Percentiles rank a stretch among this genome's conserved stretches.
These are phyloP conservation scores for Penicillium egyptiacum DNA, from an alignment of 495 filamentous ascomycete species.

Conservation along the genomic window DNA sequence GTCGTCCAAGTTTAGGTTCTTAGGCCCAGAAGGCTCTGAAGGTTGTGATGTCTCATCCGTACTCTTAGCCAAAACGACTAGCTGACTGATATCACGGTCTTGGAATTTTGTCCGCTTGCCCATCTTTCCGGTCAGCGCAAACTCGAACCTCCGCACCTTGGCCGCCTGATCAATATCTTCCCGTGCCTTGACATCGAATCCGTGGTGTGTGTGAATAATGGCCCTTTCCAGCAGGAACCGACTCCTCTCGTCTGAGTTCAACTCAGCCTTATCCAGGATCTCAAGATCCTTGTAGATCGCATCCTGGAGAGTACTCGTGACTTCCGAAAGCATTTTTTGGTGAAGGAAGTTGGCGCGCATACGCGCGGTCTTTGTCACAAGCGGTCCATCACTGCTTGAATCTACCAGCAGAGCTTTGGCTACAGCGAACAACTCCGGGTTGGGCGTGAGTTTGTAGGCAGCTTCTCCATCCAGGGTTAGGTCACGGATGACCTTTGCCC, in stretches of 20 bases:
- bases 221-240: slow-evolving; percentile 78
- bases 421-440: slow-evolving; percentile 77
- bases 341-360: slow-evolving; percentile 80
- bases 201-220: slow-evolving; percentile 80
- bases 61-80: slow-evolving; percentile 89
- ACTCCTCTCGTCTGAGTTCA: slow-evolving; percentile 49
- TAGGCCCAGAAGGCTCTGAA: slow-evolving; percentile 48
- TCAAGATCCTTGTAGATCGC: slow-evolving; percentile 54
- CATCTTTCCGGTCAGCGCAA: slow-evolving; percentile 78
- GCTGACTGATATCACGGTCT: slow-evolving; percentile 81
- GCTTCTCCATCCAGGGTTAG: slow-evolving; percentile 82
- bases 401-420: slow-evolving; percentile 56
- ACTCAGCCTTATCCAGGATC: slow-evolving; percentile 42
- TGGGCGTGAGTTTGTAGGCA: slow-evolving; percentile 79
- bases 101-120: slow-evolving; percentile 95
- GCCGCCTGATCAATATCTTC: slow-evolving; percentile 68
- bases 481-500: slow-evolving; percentile 56
- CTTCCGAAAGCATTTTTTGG: slow-evolving; percentile 81
- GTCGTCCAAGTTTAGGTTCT: slow-evolving; percentile 76
- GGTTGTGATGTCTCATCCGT: slow-evolving; percentile 27
- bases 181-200: slow-evolving; percentile 73
- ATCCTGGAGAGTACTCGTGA: slow-evolving; percentile 63
- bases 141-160: slow-evolving; percentile 65
- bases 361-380: slow-evolving; percentile 44
- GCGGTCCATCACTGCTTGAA: slow-evolving; percentile 33